Evolutionary conservation across 805 yeast genomes (phyloP).

Genomic region (Maudiozyma bulderi): DNA sequence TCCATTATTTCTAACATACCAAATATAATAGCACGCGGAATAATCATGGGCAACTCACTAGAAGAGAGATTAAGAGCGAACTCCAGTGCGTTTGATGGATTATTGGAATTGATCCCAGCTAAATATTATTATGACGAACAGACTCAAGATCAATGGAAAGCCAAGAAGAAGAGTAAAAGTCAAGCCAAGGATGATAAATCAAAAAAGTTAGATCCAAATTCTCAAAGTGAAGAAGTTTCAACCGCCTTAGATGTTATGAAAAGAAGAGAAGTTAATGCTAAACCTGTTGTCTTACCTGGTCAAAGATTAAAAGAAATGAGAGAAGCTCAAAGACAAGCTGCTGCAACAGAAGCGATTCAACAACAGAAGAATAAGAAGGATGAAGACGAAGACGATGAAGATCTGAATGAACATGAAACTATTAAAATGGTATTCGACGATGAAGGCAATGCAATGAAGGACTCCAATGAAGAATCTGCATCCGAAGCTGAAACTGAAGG

Average conservation of each 20-base stretch:
- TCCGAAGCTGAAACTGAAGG: constrained; percentile 8
- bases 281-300: constrained; percentile 34
- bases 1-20: too few species aligned
- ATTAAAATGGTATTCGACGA: constrained; percentile 55
- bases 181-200: constrained; percentile 53
- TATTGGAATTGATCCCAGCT: constrained; percentile 85
- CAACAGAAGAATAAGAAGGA: constrained; percentile 15
- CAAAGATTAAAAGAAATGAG: constrained; percentile 18
- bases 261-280: constrained; percentile 45
- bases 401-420: constrained; percentile 20
- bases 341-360: constrained; percentile 11
- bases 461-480: neutral
- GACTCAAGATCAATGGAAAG: constrained; percentile 83
- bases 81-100: constrained; percentile 77
- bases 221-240: constrained; percentile 38
- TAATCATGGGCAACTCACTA: constrained; percentile 44
- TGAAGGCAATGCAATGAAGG: constrained; percentile 45
- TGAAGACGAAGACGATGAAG: constrained; percentile 9
- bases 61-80: constrained; percentile 73
- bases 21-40: neutral
- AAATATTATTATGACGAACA: constrained; percentile 89
- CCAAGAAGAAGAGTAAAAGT: constrained; percentile 62
- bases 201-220: constrained; percentile 67
- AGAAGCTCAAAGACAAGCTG: constrained; percentile 6
- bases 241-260: constrained; percentile 53